Evolutionary conservation across 108 stramenopile genomes (phyloP).

Genomic region (Cyclostephanos tholiformis): DNA sequence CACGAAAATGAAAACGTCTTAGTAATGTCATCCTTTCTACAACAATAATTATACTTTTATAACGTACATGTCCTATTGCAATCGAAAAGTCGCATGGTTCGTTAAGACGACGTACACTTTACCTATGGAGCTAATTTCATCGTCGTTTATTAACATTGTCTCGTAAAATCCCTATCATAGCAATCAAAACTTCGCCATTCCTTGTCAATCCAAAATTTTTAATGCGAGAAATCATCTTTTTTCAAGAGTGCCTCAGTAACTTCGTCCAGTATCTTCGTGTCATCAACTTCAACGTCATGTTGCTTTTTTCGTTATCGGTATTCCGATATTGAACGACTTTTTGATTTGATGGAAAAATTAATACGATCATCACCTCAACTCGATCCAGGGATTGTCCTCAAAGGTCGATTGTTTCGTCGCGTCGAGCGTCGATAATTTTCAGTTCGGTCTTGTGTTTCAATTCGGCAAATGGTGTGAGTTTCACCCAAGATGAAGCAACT

Average conservation of each 20-base stretch:
- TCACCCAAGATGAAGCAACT: slow-evolving; percentile 31
- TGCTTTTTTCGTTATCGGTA: slow-evolving; percentile 13
- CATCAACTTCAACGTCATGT: slow-evolving; percentile 12
- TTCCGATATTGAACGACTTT: slow-evolving; percentile 23
- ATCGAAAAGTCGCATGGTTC: not conserved
- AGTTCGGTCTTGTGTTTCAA: slow-evolving; percentile 41
- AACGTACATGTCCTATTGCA: no score
- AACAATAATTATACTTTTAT: no score
- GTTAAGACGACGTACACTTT: not conserved
- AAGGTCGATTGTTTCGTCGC: slow-evolving; percentile 15
- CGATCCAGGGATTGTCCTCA: slow-evolving; percentile 15
- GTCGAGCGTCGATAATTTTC: slow-evolving; percentile 21
- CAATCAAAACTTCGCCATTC: slow-evolving; percentile 26
- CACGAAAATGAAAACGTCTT: not conserved
- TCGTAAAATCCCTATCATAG: not conserved
- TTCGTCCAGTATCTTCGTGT: slow-evolving; percentile 25
- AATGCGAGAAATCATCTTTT: slow-evolving; percentile 1
- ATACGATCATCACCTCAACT: slow-evolving; percentile 12
- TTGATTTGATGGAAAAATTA: slow-evolving; percentile 29
- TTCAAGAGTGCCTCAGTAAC: not conserved
- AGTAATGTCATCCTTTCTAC: not conserved
- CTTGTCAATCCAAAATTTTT: slow-evolving; percentile 20
- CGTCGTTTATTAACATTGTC: not conserved
- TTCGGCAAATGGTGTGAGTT: slow-evolving; percentile 36
- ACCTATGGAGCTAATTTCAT: not conserved